These are phyloP conservation scores for Sarocladiaceae sp. DNA, from an alignment of 2,329 filamentous ascomycete genomes.

Conservation along the genomic window DNA sequence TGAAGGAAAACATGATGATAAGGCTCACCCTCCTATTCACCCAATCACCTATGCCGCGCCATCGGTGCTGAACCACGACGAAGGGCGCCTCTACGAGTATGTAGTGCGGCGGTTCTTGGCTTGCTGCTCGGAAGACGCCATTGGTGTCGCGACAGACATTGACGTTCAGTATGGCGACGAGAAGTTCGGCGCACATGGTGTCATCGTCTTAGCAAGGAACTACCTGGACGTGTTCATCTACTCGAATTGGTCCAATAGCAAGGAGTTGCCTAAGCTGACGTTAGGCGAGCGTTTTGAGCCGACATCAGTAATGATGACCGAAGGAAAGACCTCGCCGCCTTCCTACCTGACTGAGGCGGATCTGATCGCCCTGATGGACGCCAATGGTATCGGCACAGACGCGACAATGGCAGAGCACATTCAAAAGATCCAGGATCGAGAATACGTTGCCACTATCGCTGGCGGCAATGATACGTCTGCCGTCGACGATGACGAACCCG, in stretches of 20 bases:
- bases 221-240: constrained; percentile 95
- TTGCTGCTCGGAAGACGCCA: constrained; percentile 91
- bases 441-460: constrained; percentile 69
- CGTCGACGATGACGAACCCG: constrained; percentile 30
- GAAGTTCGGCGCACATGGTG: constrained; percentile 71
- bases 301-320: constrained; percentile 78
- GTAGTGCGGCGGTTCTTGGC: constrained; percentile 87
- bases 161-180: constrained; percentile 81
- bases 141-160: constrained; percentile 77
- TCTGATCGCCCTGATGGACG: constrained; percentile 93
- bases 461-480: constrained; percentile 31
- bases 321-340: constrained; percentile 84
- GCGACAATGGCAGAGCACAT: constrained; percentile 99
- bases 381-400: constrained; percentile 96
- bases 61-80: constrained; percentile 55
- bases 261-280: constrained; percentile 71
- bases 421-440: constrained; percentile 82
- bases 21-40: constrained; percentile 95
- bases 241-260: constrained; percentile 90
- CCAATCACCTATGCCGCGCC: constrained; percentile 79
- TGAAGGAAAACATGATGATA: constrained; percentile 83
- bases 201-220: constrained; percentile 81
- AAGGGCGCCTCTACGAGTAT: constrained; percentile 84
- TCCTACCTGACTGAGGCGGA: constrained; percentile 91
- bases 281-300: constrained; percentile 80